phyloP scores from a whole-genome alignment of 2,329 filamentous ascomycete species.

The Talaromyces sp. region DNA sequence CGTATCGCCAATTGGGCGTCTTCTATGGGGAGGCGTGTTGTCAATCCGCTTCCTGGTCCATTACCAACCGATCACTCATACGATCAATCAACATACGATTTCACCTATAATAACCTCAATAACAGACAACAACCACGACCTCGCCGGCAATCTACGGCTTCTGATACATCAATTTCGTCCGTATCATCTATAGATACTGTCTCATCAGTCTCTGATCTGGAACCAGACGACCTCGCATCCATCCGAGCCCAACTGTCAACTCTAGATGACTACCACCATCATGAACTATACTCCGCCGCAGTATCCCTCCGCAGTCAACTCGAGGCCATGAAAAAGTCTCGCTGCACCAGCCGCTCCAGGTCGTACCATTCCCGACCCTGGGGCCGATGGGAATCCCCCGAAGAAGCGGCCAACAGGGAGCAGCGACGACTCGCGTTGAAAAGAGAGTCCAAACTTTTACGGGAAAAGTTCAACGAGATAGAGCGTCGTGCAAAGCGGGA shows the following conservation, averaged over 20 bases:
- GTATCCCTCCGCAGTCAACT: slow-evolving; percentile 34
- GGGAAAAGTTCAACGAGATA: slow-evolving; percentile 34
- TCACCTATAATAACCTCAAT: background rate
- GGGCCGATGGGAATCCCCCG: slow-evolving; percentile 35
- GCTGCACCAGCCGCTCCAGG: slow-evolving; percentile 21
- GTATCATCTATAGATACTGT: slow-evolving; percentile 35
- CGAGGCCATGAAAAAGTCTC: slow-evolving; percentile 29
- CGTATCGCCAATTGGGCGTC: slow-evolving; percentile 12
- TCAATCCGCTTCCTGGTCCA: background rate
- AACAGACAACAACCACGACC: background rate
- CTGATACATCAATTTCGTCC: slow-evolving; percentile 27
- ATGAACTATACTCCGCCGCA: slow-evolving; percentile 32
- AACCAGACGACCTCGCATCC: slow-evolving; percentile 31
- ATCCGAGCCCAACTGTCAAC: slow-evolving; percentile 33
- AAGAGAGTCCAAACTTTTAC: slow-evolving; percentile 33
- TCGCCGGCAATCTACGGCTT: slow-evolving; percentile 28
- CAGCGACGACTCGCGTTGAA: slow-evolving; percentile 30
- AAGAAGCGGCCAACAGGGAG: slow-evolving; percentile 27
- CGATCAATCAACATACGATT: background rate
- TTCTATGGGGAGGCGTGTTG: slow-evolving; percentile 2
- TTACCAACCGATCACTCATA: background rate
- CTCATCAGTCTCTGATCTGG: slow-evolving; percentile 34
- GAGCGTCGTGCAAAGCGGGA: slow-evolving; percentile 33
- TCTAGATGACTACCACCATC: slow-evolving; percentile 32
- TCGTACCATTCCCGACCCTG: slow-evolving; percentile 19